Percentiles rank a stretch among this genome's conserved stretches.
These are phyloP conservation scores for Cardamine chenopodiifolia DNA, from an alignment of 345 rosid species.

Conservation along the genomic window DNA sequence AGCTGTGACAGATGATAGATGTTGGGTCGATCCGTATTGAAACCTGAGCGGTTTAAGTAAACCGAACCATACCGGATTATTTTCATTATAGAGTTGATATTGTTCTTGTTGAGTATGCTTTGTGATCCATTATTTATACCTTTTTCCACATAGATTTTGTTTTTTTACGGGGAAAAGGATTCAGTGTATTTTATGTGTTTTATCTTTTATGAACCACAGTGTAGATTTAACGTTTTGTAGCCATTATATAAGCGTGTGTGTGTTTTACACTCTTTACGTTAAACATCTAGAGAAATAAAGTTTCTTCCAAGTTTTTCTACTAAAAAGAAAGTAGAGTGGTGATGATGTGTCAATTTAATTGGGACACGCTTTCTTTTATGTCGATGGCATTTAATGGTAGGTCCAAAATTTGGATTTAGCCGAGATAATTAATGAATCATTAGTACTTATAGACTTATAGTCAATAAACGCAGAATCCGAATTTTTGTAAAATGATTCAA, in stretches of 20 bases:
- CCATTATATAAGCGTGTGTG: not conserved
- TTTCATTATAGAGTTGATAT: slow-evolving; percentile 7
- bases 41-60: slow-evolving; percentile 1
- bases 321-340: not conserved
- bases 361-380: not conserved
- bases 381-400: not conserved
- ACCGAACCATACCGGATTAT: slow-evolving; percentile 22
- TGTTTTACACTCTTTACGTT: not conserved
- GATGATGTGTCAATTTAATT: not conserved
- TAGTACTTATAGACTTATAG: not conserved
- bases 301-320: not conserved
- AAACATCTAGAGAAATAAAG: not conserved
- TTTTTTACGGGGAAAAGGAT: not conserved
- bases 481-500: not conserved
- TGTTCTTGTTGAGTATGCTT: slow-evolving; percentile 14
- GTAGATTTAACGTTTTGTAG: not conserved
- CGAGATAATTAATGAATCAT: not conserved
- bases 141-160: slow-evolving; percentile 34
- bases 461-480: not conserved
- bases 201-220: slow-evolving; percentile 11
- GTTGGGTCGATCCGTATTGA: slow-evolving; percentile 86
- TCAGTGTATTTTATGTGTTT: not conserved
- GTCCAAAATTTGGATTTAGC: not conserved
- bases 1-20: slow-evolving; percentile 62
- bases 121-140: slow-evolving; percentile 4